phyloP scores from a whole-genome alignment of 2,329 filamentous ascomycete genomes.

The Verticillium alfalfae region DNA sequence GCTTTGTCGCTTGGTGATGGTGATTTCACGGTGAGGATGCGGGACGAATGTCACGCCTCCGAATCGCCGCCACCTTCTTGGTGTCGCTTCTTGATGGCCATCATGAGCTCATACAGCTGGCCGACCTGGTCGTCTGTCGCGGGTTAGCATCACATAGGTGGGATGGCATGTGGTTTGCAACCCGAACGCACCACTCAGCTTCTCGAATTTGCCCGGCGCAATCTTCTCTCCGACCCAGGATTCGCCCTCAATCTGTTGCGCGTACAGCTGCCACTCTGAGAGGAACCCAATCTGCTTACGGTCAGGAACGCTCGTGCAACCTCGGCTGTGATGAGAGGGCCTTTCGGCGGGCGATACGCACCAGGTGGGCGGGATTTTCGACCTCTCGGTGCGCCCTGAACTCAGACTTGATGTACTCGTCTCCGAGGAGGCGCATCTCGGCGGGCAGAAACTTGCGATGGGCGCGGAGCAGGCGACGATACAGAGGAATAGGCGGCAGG shows the following conservation, averaged over 20 bases:
- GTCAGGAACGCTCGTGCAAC: neutral
- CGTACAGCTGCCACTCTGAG: constrained; percentile 94
- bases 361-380: constrained; percentile 89
- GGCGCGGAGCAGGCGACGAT: constrained; percentile 78
- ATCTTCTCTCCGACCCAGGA: constrained; percentile 79
- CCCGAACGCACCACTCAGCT: constrained; percentile 75
- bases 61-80: constrained; percentile 15
- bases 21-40: neutral
- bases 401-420: constrained; percentile 89
- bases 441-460: constrained; percentile 73
- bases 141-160: neutral
- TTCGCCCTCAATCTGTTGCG: constrained; percentile 85
- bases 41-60: constrained; percentile 12
- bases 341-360: constrained; percentile 34
- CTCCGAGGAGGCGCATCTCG: constrained; percentile 77
- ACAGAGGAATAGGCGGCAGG: constrained; percentile 82
- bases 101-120: constrained; percentile 92
- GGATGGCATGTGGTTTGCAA: neutral
- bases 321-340: neutral
- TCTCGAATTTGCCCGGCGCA: constrained; percentile 77
- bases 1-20: neutral
- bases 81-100: constrained; percentile 56
- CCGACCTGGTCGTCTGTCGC: constrained; percentile 79
- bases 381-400: constrained; percentile 78
- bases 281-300: constrained; percentile 77